Conservation (phyloP, 2,329 filamentous ascomycete genomes). For the Blastomyces gilchristii region DNA sequence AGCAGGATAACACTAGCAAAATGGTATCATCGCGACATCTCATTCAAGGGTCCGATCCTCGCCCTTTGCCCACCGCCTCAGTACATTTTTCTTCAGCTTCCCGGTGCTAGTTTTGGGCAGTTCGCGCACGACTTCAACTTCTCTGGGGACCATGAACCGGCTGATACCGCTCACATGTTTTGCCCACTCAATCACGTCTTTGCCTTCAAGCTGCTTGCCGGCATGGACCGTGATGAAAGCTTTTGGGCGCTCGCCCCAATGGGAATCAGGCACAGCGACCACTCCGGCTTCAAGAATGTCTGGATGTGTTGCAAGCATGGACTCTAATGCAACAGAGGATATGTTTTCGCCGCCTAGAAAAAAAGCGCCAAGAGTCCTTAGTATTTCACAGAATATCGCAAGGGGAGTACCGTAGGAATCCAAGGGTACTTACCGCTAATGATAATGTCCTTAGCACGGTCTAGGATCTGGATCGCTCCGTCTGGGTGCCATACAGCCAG, state of each 20-base stretch:
- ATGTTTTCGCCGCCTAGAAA: constrained; percentile 83
- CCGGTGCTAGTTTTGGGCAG: constrained; percentile 95
- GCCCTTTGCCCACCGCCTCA: constrained; percentile 73
- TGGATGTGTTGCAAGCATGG: constrained; percentile 78
- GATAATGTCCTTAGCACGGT: constrained; percentile 95
- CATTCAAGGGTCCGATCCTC: constrained; percentile 23
- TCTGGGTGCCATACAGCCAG: constrained; percentile 88
- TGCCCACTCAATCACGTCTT: constrained; percentile 77
- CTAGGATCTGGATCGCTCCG: constrained; percentile 81
- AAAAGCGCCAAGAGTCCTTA: background rate
- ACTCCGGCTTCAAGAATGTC: constrained; percentile 86
- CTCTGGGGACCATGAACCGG: constrained; percentile 73
- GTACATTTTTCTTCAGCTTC: constrained; percentile 89
- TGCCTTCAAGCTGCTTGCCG: constrained; percentile 49
- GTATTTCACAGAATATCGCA: background rate
- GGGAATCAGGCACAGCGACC: constrained; percentile 72
- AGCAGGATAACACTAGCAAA: background rate
- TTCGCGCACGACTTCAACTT: constrained; percentile 70
- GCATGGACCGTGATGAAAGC: constrained; percentile 76
- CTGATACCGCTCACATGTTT: constrained; percentile 70
- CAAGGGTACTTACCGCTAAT: constrained; percentile 59
- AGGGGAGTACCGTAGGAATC: background rate
- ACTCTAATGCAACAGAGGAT: constrained; percentile 82
- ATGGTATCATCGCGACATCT: background rate
- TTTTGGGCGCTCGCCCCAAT: constrained; percentile 95